Base-by-base conservation (phyloP, 1,284 basidiomycete species). In the Vanrija sp. region DNA sequence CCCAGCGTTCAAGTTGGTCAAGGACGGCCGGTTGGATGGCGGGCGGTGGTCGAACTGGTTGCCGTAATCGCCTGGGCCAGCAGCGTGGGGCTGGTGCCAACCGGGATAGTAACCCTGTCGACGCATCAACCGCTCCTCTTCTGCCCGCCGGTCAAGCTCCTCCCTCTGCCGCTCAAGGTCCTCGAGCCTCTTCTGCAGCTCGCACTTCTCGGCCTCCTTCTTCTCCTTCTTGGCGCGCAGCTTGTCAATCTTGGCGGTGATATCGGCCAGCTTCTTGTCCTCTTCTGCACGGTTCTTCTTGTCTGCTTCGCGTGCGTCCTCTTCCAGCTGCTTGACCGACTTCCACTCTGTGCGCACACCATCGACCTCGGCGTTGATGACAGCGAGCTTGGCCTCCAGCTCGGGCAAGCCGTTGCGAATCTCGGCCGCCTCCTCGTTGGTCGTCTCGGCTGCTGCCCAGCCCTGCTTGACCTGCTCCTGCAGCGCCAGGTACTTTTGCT, bases 191-290 rank as follows among this genome's bases (percentile, higher is more conserved):
- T 64, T 66, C 52, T 71, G 65, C 15, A 77, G 55, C 46, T 76
- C 73, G 19, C 61, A 57, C 26, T 66, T 68, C 56, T 77, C 75
- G 10, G 60, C 58, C 39, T 71, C 67, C 55, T 69, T 69, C 62
- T 68, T 72, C 38, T 72, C 72, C 78, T 85, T 84, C 75, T 84
- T 84, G 67, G 65, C 77, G 69, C 84, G 84, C 61, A 83, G 73
- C 69, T 87, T 86, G 75, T 89, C 87, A 70, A 91, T 85, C 77
- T 86, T 88, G 80, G 86, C 86, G 16, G 61, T 60, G 3, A 74
- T 55, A 10, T 72, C 70, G 16, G 55, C 57, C 8, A 75, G 52
- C 46, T 71, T 69, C 55, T 71, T 71, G 51, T 77, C 74, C 46
- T 75, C 71, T 29, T 76, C 73, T 1, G 57, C 53, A 7, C 71